Base-by-base conservation (phyloP, 768 basidiomycete species). In the Xerocomellus intermedius region DNA sequence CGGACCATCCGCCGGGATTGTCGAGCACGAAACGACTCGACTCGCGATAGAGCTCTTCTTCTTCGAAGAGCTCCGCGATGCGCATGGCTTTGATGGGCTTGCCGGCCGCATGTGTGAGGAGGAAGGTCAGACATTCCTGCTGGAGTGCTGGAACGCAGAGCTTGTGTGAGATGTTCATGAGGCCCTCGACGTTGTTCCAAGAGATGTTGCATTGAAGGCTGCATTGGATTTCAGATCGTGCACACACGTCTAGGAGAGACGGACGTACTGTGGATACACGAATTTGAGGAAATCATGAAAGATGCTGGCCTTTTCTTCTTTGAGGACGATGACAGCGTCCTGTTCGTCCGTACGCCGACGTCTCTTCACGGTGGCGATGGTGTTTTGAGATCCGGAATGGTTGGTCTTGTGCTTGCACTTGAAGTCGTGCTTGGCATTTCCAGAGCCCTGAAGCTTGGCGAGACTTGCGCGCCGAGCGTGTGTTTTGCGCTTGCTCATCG, bases 261-360 rank as follows among this genome's bases (percentile, higher is more conserved):
- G 38, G 16, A 73, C 87, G 64, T 72, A 94, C 93, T 95, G 90
- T 19, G 94, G 94, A 70, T 97, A 96, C 48, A 94, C 84, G 68
- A 87, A 95, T 75, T 90, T 91, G 55, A 97, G 80, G 68, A 96
- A 94, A 70, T 96, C 94, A 55, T 96, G 94, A 69, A 97, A 95
- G 12, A 86, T 91, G 67, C 76, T 81, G 3, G 94, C 91, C 64
- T 85, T 84, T 74, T 97, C 94, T 71, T 98, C 94, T 59, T 90
- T 89, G 49, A 98, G 81, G 21, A 94, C 84, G 39, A 98, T 89
- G 4, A 93, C 84, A 13, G 94, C 94, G 62, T 93, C 89, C 1
- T 87, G 84, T 2, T 80, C 79, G 61, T 76, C 77, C 47, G 64
- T 61, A 42, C 72, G 76, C 38, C 76, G 69, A 8, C 76, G 77